Percentiles rank a stretch among this genome's conserved stretches.
Evolutionary conservation across 805 yeast genomes (phyloP).

Genomic region (Yarrowia porcina): DNA sequence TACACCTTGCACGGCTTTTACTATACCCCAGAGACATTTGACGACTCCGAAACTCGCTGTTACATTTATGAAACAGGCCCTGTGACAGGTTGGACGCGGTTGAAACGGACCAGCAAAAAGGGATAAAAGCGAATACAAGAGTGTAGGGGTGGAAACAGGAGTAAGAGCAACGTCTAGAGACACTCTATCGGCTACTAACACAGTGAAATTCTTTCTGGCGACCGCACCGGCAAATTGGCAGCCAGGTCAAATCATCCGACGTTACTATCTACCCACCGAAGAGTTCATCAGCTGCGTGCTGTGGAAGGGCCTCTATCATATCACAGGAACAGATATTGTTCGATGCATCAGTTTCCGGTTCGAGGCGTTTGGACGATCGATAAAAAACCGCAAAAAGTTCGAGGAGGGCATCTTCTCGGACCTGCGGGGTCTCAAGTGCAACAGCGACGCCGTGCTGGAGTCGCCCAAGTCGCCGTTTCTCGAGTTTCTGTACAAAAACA

Average conservation of each 20-base stretch:
- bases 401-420: conserved; percentile 97
- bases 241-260: conserved; percentile 77
- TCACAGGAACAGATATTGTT: conserved; percentile 95
- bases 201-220: conserved; percentile 68
- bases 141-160: too few species aligned
- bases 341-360: conserved; percentile 85
- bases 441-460: conserved; percentile 82
- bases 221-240: conserved; percentile 97
- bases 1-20: too few species aligned
- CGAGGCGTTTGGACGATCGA: conserved; percentile 82
- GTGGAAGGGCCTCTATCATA: conserved; percentile 85
- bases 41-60: not conserved
- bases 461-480: conserved; percentile 81
- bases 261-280: conserved; percentile 80
- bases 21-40: not conserved
- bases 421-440: conserved; percentile 73
- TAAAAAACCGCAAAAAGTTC: conserved; percentile 84
- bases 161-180: too few species aligned
- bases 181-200: not conserved
- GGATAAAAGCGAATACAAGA: too few species aligned
- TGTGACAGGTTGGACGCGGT: not conserved
- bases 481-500: conserved; percentile 77
- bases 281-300: conserved; percentile 93
- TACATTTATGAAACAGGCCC: not conserved
- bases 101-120: not conserved